Conservation (phyloP, 176 grass and related monocot species). For the Tuctoria greenei region DNA sequence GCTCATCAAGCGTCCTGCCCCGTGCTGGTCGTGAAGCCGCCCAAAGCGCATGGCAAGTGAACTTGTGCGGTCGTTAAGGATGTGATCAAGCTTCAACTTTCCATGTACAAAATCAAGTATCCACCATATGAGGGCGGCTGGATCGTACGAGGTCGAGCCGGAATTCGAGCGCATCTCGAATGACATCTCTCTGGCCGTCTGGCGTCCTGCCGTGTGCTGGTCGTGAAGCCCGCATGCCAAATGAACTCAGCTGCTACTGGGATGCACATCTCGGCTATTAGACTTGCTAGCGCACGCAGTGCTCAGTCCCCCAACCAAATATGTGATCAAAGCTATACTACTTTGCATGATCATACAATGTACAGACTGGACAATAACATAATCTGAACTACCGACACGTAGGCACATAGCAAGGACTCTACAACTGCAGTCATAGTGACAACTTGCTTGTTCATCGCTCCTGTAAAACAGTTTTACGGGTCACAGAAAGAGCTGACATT, state of each 20-base stretch:
- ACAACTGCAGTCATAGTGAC: not conserved
- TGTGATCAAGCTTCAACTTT: too few species aligned
- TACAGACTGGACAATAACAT: too few species aligned
- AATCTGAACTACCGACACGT: not conserved
- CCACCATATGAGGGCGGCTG: too few species aligned
- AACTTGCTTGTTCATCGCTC: not conserved
- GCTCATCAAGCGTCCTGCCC: slow-evolving; percentile 68
- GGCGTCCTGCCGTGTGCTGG: not conserved
- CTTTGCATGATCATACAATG: too few species aligned
- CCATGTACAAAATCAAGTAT: too few species aligned
- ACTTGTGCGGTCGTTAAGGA: not conserved
- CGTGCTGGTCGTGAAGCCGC: slow-evolving; percentile 55
- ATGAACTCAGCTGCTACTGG: too few species aligned
- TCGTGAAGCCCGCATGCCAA: not conserved
- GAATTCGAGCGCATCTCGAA: too few species aligned
- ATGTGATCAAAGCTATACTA: too few species aligned
- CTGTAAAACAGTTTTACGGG: not conserved
- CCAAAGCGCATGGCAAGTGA: slow-evolving; percentile 39
- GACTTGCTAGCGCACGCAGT: too few species aligned
- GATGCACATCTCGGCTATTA: too few species aligned
- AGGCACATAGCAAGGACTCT: not conserved
- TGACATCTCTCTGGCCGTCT: not conserved
- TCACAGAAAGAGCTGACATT: not conserved
- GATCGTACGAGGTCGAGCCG: too few species aligned
- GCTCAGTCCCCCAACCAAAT: too few species aligned